Conservation (phyloP, 441 rosid species). For the Iberis amara region DNA sequence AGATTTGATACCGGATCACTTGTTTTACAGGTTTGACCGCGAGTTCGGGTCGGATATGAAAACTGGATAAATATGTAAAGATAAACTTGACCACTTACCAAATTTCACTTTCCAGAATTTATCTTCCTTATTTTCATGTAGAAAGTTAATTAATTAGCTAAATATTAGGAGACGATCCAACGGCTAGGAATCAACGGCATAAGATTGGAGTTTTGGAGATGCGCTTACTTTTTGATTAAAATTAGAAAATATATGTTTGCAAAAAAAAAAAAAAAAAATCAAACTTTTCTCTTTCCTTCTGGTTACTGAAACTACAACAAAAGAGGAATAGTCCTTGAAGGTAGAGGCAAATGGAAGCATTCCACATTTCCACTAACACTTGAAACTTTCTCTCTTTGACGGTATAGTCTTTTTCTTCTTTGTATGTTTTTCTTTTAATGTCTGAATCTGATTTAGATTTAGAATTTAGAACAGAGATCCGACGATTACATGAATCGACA, state of each 20-base stretch:
- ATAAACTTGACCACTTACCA: too few species aligned
- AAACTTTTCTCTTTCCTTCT: conserved; percentile 21
- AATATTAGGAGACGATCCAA: conserved; percentile 19
- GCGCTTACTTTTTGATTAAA: conserved; percentile 21
- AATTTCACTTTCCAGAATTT: too few species aligned
- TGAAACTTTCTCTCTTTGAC: conserved; percentile 23
- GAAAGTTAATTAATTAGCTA: conserved; percentile 12
- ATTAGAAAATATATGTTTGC: background rate
- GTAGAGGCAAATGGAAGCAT: conserved; percentile 20
- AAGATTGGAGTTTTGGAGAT: conserved; percentile 25
- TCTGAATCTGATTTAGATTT: conserved; percentile 23
- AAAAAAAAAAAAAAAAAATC: too few species aligned
- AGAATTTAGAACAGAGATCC: conserved; percentile 18
- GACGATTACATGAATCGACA: conserved; percentile 22
- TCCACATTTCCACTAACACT: conserved; percentile 1
- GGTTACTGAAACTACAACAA: conserved; percentile 27
- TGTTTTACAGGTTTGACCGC: too few species aligned
- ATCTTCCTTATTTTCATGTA: too few species aligned
- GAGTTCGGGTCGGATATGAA: too few species aligned
- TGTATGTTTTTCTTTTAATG: background rate
- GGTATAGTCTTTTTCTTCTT: conserved; percentile 29
- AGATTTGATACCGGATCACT: too few species aligned
- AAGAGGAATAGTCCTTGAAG: conserved; percentile 21
- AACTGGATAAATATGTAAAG: too few species aligned
- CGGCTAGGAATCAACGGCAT: conserved; percentile 24